Evolutionary conservation across 306 rosid species (phyloP).

Genomic region (Gynostemma pentaphyllum): DNA sequence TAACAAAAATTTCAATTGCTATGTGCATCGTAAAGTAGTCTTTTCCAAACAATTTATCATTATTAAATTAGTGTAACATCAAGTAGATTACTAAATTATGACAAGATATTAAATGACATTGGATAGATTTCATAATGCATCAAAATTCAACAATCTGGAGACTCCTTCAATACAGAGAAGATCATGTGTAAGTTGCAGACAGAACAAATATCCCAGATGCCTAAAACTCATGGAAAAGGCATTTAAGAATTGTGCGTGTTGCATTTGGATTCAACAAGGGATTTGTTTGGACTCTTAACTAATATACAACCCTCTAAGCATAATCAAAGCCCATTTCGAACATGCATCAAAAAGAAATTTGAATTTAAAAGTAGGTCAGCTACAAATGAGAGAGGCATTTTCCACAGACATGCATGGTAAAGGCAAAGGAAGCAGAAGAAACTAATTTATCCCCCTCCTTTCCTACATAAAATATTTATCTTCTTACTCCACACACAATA

Average conservation of each 20-base stretch:
- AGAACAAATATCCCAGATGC: too few species aligned
- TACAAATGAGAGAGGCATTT: background rate
- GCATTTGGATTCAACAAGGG: background rate
- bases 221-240: background rate
- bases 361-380: background rate
- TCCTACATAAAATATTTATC: background rate
- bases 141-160: too few species aligned
- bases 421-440: background rate
- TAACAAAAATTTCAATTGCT: background rate
- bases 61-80: too few species aligned
- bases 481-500: conserved; percentile 14
- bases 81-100: too few species aligned
- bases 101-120: too few species aligned
- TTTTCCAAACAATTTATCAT: background rate
- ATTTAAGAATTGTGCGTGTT: background rate
- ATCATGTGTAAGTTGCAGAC: too few species aligned
- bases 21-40: background rate
- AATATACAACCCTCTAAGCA: background rate
- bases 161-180: too few species aligned
- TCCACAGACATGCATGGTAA: background rate
- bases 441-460: background rate
- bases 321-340: background rate
- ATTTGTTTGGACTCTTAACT: background rate
- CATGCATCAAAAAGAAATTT: background rate
- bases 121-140: too few species aligned